phyloP scores from a whole-genome alignment of 2,329 filamentous ascomycete species.

The Emericellopsis atlantica region DNA sequence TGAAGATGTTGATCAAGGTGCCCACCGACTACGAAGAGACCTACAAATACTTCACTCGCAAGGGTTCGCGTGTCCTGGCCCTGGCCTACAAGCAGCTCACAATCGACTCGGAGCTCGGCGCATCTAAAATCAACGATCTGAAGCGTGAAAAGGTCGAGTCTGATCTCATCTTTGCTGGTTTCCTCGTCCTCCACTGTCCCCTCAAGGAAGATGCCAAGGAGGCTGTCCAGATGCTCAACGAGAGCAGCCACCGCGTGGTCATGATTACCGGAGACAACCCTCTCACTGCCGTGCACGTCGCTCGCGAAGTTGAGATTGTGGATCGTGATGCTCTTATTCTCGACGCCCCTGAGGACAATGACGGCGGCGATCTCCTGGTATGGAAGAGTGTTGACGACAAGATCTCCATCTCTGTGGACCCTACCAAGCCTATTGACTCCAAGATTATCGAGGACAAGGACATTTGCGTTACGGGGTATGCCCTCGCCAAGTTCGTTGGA shows the following conservation, averaged over 20 bases:
- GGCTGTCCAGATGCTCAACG: conserved; percentile 91
- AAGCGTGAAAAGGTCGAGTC: conserved; percentile 88
- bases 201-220: conserved; percentile 93
- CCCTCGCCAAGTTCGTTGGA: conserved; percentile 75
- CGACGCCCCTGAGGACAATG: conserved; percentile 85
- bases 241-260: conserved; percentile 94
- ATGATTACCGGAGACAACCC: conserved; percentile 99
- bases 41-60: conserved; percentile 94
- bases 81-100: conserved; percentile 90
- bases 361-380: conserved; percentile 66
- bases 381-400: conserved; percentile 95
- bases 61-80: conserved; percentile 86
- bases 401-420: conserved; percentile 73
- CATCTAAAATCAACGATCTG: conserved; percentile 79
- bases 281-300: conserved; percentile 90
- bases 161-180: conserved; percentile 79
- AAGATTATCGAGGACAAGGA: conserved; percentile 78
- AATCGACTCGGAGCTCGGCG: conserved; percentile 66
- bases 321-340: conserved; percentile 91
- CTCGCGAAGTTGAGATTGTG: conserved; percentile 91
- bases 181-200: conserved; percentile 88
- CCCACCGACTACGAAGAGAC: conserved; percentile 93
- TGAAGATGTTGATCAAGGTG: conserved; percentile 75
- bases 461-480: conserved; percentile 91
- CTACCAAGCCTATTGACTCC: conserved; percentile 64